Base-by-base conservation (phyloP, 148 eudicot genomes). In the Arbutus unedo region DNA sequence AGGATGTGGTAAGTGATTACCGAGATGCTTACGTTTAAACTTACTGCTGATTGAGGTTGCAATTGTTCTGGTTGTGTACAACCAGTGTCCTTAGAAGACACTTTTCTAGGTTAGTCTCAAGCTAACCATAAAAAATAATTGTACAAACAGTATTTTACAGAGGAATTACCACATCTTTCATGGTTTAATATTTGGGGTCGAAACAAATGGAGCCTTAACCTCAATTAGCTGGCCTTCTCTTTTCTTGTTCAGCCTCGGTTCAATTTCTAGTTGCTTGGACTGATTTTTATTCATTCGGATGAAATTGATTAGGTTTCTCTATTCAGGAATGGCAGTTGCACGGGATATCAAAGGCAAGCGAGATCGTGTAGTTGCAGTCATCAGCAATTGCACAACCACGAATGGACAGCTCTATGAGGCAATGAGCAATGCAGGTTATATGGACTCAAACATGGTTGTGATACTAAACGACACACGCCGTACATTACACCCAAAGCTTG, bases 371-470 rank as follows among this genome's bases (percentile, higher is more conserved):
- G 91, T 95, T 85, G 84, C 98, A 48, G 91, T 95, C 44, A 93
- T 95, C 77, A 95, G 91, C 91, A 93, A 92, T 81, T 92, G 89
- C 85, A 90, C 96, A 51, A 93, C 91, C 38, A 90, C 91, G 88
- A 83, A 90, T 74, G 97, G 98, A 68, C 98, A 95, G 83, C 88
- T 93, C 25, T 95, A 95, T 57, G 98, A 95, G 89, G 98, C 98
- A 43, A 95, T 95, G 98, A 86, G 93, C 88, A 95, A 92, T 84
- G 97, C 98, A 76, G 98, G 98, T 70, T 93, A 89, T 84, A 82
- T 93, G 88, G 98, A 95, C 87, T 92, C 98, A 23, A 90, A 95
- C 83, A 88, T 95, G 93, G 87, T 95, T 73, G 98, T 95, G 79
- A 93, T 93, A 81, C 86, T 95, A 81, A 95, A 95, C 79, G 98